Percentiles rank a stretch among this genome's conserved stretches.
These are phyloP conservation scores for Colletotrichum orbiculare DNA, from an alignment of 2,329 filamentous ascomycete species.

Conservation along the genomic window DNA sequence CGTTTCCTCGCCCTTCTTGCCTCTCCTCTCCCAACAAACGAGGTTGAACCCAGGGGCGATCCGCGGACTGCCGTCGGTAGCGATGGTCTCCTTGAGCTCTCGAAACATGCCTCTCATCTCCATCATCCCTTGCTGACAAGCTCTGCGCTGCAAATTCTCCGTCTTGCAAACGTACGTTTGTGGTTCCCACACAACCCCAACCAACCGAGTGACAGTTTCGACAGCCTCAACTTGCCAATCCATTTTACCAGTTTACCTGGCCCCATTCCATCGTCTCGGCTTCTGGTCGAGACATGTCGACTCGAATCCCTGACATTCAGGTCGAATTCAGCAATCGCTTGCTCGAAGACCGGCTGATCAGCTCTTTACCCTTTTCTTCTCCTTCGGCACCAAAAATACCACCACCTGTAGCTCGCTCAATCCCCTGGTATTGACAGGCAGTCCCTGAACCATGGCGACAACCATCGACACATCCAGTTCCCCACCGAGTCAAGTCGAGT, in stretches of 20 bases:
- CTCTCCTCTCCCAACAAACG: conserved; percentile 2
- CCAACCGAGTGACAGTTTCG: not conserved
- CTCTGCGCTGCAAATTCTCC: not conserved
- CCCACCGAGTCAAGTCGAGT: not conserved
- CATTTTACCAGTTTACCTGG: not conserved
- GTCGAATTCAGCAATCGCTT: conserved; percentile 4
- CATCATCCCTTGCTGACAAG: not conserved
- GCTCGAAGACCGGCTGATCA: not conserved
- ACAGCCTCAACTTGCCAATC: conserved; percentile 3
- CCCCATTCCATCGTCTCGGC: not conserved
- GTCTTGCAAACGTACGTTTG: not conserved
- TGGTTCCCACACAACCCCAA: not conserved
- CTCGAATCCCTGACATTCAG: conserved; percentile 5
- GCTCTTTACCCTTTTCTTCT: conserved; percentile 11
- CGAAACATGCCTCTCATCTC: conserved; percentile 3
- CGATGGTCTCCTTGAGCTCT: conserved; percentile 2
- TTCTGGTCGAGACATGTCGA: not conserved
- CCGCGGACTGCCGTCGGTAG: conserved; percentile 15
- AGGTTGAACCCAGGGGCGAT: conserved; percentile 16
- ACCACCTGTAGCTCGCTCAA: not conserved
- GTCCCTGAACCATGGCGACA: conserved; percentile 3
- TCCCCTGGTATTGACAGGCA: conserved; percentile 6
- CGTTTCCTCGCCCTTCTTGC: conserved; percentile 8
- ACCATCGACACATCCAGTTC: not conserved
- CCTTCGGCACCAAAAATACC: conserved; percentile 3